These are phyloP conservation scores for Lactarius vividus DNA, from an alignment of 768 basidiomycete genomes.

Conservation along the genomic window DNA sequence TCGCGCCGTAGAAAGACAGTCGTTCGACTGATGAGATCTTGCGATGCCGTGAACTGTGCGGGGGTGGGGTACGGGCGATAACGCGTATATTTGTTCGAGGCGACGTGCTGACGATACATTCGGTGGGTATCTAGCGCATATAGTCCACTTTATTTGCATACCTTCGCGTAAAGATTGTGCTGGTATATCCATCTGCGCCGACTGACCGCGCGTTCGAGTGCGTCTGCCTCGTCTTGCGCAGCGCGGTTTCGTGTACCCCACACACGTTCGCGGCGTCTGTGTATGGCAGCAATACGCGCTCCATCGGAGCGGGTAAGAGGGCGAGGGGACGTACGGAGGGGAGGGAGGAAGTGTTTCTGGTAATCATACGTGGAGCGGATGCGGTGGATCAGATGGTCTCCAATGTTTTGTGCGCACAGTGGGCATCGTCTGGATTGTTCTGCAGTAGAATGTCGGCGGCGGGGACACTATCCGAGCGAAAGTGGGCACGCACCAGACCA, in stretches of 20 bases:
- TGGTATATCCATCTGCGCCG: slow-evolving; percentile 78
- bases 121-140: slow-evolving; percentile 1
- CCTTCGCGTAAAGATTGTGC: slow-evolving; percentile 82
- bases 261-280: slow-evolving; percentile 43
- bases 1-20: slow-evolving; percentile 83
- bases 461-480: not conserved
- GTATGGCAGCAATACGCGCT: slow-evolving; percentile 21
- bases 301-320: slow-evolving; percentile 29
- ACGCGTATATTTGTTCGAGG: slow-evolving; percentile 80
- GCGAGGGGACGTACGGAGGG: slow-evolving; percentile 52
- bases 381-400: slow-evolving; percentile 74
- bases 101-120: slow-evolving; percentile 66
- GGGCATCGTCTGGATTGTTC: slow-evolving; percentile 80
- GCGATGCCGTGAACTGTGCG: slow-evolving; percentile 74
- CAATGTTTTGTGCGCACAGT: slow-evolving; percentile 65
- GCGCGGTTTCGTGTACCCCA: slow-evolving; percentile 56
- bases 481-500: slow-evolving; percentile 67
- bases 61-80: slow-evolving; percentile 92
- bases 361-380: slow-evolving; percentile 79
- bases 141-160: slow-evolving; percentile 34
- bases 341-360: slow-evolving; percentile 73
- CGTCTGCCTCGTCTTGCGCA: slow-evolving; percentile 58
- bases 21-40: slow-evolving; percentile 69
- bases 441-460: slow-evolving; percentile 31
- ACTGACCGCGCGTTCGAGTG: slow-evolving; percentile 70